Percentiles rank a stretch among this genome's conserved stretches.
These are phyloP conservation scores for Lycium ferocissimum DNA, from an alignment of 257 asterid species.

Conservation along the genomic window DNA sequence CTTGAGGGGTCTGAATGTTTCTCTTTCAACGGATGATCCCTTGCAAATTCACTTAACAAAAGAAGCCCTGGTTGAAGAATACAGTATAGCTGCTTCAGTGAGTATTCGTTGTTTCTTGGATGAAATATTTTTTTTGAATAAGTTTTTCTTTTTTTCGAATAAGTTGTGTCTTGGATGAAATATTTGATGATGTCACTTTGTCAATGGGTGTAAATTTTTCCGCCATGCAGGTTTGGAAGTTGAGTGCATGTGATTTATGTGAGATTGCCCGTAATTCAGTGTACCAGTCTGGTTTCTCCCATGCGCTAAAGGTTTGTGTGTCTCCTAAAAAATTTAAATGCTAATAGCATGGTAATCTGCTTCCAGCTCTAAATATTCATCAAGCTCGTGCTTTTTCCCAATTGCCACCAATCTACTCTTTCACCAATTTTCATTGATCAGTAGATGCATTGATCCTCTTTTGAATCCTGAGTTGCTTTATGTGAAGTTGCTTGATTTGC, in stretches of 20 bases:
- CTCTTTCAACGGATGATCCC: slow-evolving; percentile 97
- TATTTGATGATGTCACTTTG: slow-evolving; percentile 16
- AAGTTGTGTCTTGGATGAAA: not conserved
- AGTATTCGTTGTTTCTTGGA: slow-evolving; percentile 39
- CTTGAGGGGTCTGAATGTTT: slow-evolving; percentile 93
- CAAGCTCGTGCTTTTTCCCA: not conserved
- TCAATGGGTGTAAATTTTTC: not conserved
- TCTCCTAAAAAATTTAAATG: slow-evolving; percentile 1
- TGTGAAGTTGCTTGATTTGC: not conserved
- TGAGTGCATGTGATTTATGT: slow-evolving; percentile 91
- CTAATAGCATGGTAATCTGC: not conserved
- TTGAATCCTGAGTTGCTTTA: not conserved
- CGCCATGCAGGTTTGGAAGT: slow-evolving; percentile 81
- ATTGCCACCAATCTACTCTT: not conserved
- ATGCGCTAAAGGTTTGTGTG: slow-evolving; percentile 78
- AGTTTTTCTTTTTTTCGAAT: no score
- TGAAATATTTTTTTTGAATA: no score
- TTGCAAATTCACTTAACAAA: slow-evolving; percentile 95
- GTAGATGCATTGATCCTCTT: not conserved
- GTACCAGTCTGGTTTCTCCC: slow-evolving; percentile 93
- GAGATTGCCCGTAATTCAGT: slow-evolving; percentile 99
- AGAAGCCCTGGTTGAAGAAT: slow-evolving; percentile 98
- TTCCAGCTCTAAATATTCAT: slow-evolving; percentile 12
- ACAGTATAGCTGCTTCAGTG: slow-evolving; percentile 98
- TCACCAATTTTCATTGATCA: not conserved